phyloP scores from a whole-genome alignment of 805 yeast species.

The Vanderwaltozyma yarrowii region DNA sequence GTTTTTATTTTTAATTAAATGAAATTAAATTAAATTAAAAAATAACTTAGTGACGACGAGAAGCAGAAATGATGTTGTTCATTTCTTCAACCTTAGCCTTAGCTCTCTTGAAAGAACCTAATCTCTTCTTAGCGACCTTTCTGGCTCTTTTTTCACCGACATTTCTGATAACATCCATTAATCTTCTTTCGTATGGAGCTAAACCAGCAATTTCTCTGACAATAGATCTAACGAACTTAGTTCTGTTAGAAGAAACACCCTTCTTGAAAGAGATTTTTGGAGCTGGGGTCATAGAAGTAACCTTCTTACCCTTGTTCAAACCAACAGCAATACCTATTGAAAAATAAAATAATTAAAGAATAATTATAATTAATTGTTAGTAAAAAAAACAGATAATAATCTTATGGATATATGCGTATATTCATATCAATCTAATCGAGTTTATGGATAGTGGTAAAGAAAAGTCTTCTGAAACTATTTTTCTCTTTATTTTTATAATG shows the following conservation, averaged over 20 bases:
- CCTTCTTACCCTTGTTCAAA: conserved; percentile 98
- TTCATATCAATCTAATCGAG: too few species aligned
- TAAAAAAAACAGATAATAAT: not conserved
- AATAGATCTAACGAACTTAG: conserved; percentile 87
- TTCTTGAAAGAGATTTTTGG: conserved; percentile 92
- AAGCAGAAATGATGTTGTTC: conserved; percentile 90
- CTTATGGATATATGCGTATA: too few species aligned
- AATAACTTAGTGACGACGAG: conserved; percentile 72
- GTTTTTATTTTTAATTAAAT: not conserved
- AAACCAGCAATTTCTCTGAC: conserved; percentile 97
- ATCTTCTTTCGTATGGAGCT: conserved; percentile 99
- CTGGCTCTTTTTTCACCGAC: conserved; percentile 99
- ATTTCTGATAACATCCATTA: conserved; percentile 98
- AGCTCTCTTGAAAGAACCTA: conserved; percentile 99
- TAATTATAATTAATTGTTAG: not conserved
- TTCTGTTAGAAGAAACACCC: conserved; percentile 94
- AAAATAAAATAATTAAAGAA: not conserved
- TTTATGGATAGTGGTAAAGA: too few species aligned
- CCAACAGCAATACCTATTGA: conserved; percentile 86
- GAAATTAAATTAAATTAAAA: not conserved
- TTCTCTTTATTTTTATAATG: too few species aligned
- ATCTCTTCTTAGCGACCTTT: conserved; percentile 99
- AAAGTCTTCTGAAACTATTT: too few species aligned
- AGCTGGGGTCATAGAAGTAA: conserved; percentile 72
- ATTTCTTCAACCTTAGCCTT: conserved; percentile 99